A percentile compares a stretch with the other conserved stretches of the same genome.
These are phyloP conservation scores for Arthrobotrys sinensis DNA, from an alignment of 2,329 filamentous ascomycete species.

Conservation along the genomic window DNA sequence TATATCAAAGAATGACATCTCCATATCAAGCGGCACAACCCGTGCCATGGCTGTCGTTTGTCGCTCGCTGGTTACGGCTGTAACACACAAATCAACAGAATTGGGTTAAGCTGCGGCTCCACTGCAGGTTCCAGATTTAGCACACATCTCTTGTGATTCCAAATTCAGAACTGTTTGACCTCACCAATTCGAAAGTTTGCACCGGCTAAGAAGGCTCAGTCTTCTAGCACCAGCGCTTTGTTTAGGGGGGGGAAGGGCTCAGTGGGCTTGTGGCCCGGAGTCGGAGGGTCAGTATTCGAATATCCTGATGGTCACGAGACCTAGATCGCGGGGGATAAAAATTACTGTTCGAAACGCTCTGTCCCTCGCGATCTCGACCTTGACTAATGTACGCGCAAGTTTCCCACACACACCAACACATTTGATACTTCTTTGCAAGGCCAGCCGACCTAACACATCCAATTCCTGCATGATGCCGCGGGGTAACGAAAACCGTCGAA, in stretches of 20 bases:
- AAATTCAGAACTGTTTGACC: slow-evolving; percentile 40
- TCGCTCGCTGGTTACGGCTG: slow-evolving; percentile 25
- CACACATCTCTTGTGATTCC: slow-evolving; percentile 42
- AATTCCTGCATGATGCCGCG: not conserved
- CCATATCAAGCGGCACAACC: slow-evolving; percentile 25
- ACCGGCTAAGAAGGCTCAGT: not conserved
- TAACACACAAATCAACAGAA: slow-evolving; percentile 30
- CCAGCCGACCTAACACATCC: not conserved
- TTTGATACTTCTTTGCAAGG: not conserved
- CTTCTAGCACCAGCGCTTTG: not conserved
- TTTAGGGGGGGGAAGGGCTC: not conserved
- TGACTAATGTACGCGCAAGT: not conserved
- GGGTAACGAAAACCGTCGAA: not conserved
- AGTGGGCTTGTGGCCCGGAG: not conserved
- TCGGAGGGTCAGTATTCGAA: not conserved
- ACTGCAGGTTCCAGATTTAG: slow-evolving; percentile 58
- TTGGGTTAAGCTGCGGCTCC: slow-evolving; percentile 53
- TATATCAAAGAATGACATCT: slow-evolving; percentile 28
- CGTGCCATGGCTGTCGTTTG: slow-evolving; percentile 20
- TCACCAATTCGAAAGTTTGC: slow-evolving; percentile 6
- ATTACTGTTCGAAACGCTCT: not conserved
- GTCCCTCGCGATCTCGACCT: too few relatives aligned
- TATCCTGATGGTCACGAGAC: not conserved
- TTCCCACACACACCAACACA: not conserved
- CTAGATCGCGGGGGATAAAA: not conserved